Evolutionary conservation across 116 monocot genomes (phyloP), one percentile per base, ranked within the genome.

Genomic region (Iris pallida): DNA sequence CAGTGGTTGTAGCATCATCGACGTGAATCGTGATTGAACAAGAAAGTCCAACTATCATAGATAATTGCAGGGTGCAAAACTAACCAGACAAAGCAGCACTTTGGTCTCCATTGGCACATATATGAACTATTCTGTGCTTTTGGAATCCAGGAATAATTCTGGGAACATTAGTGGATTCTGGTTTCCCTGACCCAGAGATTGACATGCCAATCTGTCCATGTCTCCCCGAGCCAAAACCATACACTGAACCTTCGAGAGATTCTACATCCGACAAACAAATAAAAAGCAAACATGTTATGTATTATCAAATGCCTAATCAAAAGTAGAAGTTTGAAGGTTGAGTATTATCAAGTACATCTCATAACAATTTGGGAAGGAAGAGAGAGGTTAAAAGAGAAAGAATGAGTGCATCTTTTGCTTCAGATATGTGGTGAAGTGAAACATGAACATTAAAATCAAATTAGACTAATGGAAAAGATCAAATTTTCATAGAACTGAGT

Each of bases 61-160:
- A 43, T 9, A 54, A 47, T 53, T 8, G 20, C 51, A 69, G n/a
- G 8, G n/a, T n/a, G 47, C 63, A 11, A 59, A 58, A 56, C 58
- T 73, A 52, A 94, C 94, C 71, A 64, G 81, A 68, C 67, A 90
- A 82, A 67, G 94, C 90, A 79, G 94, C 90, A 76, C 94, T 94
- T 62, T 85, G 85, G 69, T 94, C 90, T 55, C 94, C 94, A 82
- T 88, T 94, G 46, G 88, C 88, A 66, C 65, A 77, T 14, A 94
- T 19, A 65, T 42, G 20, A 65, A 45, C 78, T 63, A 94, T 60
- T 48, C 42, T 48, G 70, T 69, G 74, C 70, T 76, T 69, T 41
- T 82, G 79, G 77, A 90, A 80, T 61, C 75, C 85, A 61, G 52
- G 17, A 76, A 85, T 75, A 53, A 73, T 10, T 61, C 58, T 54